Evolutionary conservation across 2,329 filamentous ascomycete species (phyloP).

Genomic region (Exophiala alcalophila): DNA sequence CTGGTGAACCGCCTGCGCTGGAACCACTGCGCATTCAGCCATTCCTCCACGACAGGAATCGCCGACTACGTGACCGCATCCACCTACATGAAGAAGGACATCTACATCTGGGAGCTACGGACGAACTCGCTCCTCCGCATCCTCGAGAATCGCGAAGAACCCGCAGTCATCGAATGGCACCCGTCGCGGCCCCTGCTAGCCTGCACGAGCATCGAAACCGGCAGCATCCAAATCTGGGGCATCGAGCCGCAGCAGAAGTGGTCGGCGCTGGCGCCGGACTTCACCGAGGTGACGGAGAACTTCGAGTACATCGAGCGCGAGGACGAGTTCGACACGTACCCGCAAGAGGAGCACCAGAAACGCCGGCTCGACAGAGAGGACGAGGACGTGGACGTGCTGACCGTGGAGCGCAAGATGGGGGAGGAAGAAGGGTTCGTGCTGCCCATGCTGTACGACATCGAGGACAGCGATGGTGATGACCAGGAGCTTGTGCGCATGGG

Average conservation of each 20-base stretch:
- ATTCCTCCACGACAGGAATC: conserved; percentile 22
- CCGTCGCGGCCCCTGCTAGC: conserved; percentile 79
- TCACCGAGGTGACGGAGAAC: conserved; percentile 96
- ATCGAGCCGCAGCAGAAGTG: conserved; percentile 93
- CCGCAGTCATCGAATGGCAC: conserved; percentile 97
- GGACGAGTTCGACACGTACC: conserved; percentile 95
- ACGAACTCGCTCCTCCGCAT: conserved; percentile 95
- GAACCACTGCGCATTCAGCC: conserved; percentile 94
- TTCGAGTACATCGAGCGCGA: conserved; percentile 93
- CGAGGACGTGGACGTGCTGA: conserved; percentile 87
- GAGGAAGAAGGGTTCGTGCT: conserved; percentile 70
- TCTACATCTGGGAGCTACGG: conserved; percentile 66
- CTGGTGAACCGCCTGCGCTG: conserved; percentile 91
- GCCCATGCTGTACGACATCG: conserved; percentile 89
- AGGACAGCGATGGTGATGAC: conserved; percentile 93
- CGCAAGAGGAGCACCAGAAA: conserved; percentile 83
- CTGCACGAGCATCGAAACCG: conserved; percentile 88
- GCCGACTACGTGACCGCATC: conserved; percentile 89
- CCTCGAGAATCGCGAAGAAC: conserved; percentile 92
- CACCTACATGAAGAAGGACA: conserved; percentile 97
- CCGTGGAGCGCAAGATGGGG: conserved; percentile 63
- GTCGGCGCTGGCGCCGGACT: conserved; percentile 95
- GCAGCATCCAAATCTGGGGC: conserved; percentile 92
- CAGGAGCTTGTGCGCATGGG: conserved; percentile 65
- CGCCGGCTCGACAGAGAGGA: conserved; percentile 86